phyloP scores from a whole-genome alignment of 108 stramenopile genomes.

The Stephanodiscus triporus region DNA sequence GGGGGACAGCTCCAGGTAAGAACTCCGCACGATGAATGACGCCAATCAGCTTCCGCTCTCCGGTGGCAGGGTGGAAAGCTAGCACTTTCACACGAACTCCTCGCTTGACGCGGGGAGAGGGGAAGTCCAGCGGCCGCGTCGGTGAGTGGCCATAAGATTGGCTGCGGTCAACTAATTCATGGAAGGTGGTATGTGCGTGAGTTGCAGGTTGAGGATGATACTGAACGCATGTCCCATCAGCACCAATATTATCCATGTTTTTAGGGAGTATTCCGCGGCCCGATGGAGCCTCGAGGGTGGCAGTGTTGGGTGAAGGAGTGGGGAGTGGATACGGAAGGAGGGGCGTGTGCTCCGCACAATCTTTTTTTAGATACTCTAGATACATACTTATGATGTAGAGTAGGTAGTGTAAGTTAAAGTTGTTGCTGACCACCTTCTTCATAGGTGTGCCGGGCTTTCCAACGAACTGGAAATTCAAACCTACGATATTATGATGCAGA shows the following conservation, averaged over 20 bases:
- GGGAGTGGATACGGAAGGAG: no score
- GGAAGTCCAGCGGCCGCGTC: slow-evolving; percentile 82
- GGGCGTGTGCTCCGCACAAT: no score
- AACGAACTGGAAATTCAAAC: no score
- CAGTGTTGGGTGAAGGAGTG: no score
- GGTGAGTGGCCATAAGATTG: slow-evolving; percentile 30
- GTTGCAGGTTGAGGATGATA: slow-evolving; percentile 39
- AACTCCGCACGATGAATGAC: slow-evolving; percentile 76
- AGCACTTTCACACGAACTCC: slow-evolving; percentile 80
- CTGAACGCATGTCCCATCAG: slow-evolving; percentile 40
- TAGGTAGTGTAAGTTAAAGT: no score
- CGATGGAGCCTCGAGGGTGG: no score
- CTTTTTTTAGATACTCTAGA: no score
- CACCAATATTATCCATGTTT: slow-evolving; percentile 5
- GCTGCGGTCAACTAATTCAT: slow-evolving; percentile 28
- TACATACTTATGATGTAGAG: no score
- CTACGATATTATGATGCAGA: slow-evolving; percentile 32
- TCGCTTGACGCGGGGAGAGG: slow-evolving; percentile 66
- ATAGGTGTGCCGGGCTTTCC: no score
- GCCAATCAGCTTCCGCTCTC: slow-evolving; percentile 61
- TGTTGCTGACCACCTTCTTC: no score
- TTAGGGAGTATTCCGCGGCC: neutral
- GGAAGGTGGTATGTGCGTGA: slow-evolving; percentile 35
- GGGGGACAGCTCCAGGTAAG: slow-evolving; percentile 24
- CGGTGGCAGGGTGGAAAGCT: slow-evolving; percentile 72